These are phyloP conservation scores for Sanghuangporus sanghuang DNA, from an alignment of 1,284 basidiomycete species.

Conservation along the genomic window DNA sequence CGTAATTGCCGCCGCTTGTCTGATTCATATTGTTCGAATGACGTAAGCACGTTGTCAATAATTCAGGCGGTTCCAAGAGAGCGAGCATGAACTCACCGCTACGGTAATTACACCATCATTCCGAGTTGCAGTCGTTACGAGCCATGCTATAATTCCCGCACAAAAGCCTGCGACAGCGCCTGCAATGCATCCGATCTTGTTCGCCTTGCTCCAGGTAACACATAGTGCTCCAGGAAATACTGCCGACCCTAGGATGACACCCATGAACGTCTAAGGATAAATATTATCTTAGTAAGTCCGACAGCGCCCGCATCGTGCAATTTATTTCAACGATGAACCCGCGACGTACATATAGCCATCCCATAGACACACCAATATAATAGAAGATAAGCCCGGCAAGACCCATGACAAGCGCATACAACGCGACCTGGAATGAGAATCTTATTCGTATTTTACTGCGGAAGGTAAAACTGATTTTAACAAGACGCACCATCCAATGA, in stretches of 20 bases:
- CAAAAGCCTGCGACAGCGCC: slow-evolving; percentile 71
- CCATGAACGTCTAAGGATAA: slow-evolving; percentile 64
- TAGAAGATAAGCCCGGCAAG: slow-evolving; percentile 82
- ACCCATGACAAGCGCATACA: slow-evolving; percentile 78
- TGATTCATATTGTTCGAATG: slow-evolving; percentile 31
- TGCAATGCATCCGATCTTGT: slow-evolving; percentile 72
- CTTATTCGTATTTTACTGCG: neutral
- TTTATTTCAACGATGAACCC: neutral
- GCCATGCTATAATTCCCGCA: slow-evolving; percentile 74
- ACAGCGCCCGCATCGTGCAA: neutral
- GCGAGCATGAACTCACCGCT: slow-evolving; percentile 38
- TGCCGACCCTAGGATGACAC: slow-evolving; percentile 77
- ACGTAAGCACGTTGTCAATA: neutral
- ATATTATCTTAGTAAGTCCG: slow-evolving; percentile 1
- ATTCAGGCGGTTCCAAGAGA: neutral
- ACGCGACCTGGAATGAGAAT: slow-evolving; percentile 43
- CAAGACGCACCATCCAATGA: slow-evolving; percentile 33
- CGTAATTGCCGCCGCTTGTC: slow-evolving; percentile 51
- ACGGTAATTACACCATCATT: slow-evolving; percentile 74
- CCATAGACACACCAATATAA: slow-evolving; percentile 87
- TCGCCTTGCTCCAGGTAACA: slow-evolving; percentile 80
- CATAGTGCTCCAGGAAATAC: slow-evolving; percentile 85
- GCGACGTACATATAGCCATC: slow-evolving; percentile 71
- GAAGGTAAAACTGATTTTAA: slow-evolving; percentile 9
- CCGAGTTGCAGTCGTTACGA: slow-evolving; percentile 72